Conservation (phyloP, 176 grass and related monocot genomes). For the Tillandsia leiboldiana region DNA sequence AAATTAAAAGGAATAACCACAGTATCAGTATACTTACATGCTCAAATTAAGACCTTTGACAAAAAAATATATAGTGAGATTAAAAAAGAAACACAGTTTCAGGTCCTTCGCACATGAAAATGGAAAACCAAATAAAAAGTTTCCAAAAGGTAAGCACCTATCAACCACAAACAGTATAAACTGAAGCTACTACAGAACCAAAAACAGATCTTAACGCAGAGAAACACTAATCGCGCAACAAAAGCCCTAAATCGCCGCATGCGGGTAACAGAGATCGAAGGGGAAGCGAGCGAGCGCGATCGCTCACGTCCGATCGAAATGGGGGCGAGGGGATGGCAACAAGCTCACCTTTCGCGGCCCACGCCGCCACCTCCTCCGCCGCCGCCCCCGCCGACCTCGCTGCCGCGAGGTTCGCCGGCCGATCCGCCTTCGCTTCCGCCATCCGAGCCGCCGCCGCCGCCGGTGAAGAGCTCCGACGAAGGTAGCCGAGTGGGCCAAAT, state of each 20-base stretch:
- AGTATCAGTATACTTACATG: too few relatives aligned
- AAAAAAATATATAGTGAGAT: too few relatives aligned
- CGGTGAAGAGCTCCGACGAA: constrained; percentile 21
- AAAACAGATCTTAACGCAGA: not conserved
- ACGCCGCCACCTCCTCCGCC: too few relatives aligned
- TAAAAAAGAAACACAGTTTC: too few relatives aligned
- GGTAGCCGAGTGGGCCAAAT: not conserved
- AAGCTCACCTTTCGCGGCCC: constrained; percentile 47
- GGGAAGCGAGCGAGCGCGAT: not conserved
- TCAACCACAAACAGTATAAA: too few relatives aligned
- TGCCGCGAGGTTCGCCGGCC: constrained; percentile 34
- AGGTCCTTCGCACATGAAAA: too few relatives aligned
- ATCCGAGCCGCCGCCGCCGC: constrained; percentile 19
- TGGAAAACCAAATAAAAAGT: too few relatives aligned
- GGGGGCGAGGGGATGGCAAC: too few relatives aligned
- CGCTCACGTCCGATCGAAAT: not conserved
- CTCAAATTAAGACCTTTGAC: too few relatives aligned
- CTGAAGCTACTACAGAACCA: not conserved
- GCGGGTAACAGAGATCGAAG: not conserved
- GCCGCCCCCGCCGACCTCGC: constrained; percentile 4
- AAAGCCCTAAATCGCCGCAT: not conserved
- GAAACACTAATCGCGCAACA: not conserved
- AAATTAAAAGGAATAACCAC: not conserved
- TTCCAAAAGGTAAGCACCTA: too few relatives aligned
- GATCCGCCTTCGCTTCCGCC: constrained; percentile 81